Conservation (phyloP, 2,329 filamentous ascomycete species). For the Penicillium decumbens region DNA sequence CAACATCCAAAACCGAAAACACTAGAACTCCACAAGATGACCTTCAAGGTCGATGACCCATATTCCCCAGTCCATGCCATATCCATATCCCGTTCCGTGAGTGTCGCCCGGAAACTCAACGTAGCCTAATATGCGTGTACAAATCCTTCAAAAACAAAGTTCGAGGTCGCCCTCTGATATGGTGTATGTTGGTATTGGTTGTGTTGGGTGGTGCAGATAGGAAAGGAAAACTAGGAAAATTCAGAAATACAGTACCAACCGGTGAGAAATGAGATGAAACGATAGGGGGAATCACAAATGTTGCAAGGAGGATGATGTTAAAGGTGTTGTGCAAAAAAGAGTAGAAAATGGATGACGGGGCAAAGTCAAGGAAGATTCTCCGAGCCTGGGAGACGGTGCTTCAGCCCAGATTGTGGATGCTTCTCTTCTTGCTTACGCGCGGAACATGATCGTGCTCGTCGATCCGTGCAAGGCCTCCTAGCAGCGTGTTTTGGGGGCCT, state of each 20-base stretch:
- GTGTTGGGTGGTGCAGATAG: not conserved
- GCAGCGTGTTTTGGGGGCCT: slow-evolving; percentile 35
- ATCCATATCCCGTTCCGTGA: slow-evolving; percentile 7
- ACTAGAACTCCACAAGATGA: slow-evolving; percentile 4
- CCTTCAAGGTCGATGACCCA: slow-evolving; percentile 4
- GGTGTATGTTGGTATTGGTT: slow-evolving; percentile 2
- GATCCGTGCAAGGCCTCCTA: slow-evolving; percentile 44
- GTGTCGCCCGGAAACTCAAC: not conserved
- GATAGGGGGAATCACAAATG: slow-evolving; percentile 4
- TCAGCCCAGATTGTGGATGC: slow-evolving; percentile 42
- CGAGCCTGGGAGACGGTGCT: not conserved
- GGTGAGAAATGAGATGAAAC: slow-evolving; percentile 1
- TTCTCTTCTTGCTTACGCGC: slow-evolving; percentile 44
- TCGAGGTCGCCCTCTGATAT: slow-evolving; percentile 25
- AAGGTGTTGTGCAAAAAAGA: not conserved
- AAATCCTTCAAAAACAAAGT: slow-evolving; percentile 16
- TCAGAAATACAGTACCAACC: not conserved
- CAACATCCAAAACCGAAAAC: slow-evolving; percentile 1
- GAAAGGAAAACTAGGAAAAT: not conserved
- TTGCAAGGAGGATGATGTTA: not conserved
- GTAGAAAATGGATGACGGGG: not conserved
- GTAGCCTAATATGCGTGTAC: slow-evolving; percentile 2
- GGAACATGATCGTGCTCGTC: slow-evolving; percentile 42
- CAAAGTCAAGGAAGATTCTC: not conserved
- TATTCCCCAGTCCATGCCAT: slow-evolving; percentile 6